Conservation (phyloP, 306 rosid species). For the Trifolium subterraneum region DNA sequence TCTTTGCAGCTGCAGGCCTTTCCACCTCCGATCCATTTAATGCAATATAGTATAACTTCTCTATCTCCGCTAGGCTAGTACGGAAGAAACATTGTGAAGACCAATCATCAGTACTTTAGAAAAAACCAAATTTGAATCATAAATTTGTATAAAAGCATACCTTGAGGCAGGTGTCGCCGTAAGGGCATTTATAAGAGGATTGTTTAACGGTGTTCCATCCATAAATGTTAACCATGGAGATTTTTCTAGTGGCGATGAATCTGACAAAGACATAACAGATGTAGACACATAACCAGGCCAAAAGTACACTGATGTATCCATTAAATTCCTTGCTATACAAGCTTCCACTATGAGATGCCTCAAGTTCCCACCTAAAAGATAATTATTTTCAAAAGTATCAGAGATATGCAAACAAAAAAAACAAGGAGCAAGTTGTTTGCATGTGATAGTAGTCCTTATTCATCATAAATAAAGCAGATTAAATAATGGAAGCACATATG, state of each 20-base stretch:
- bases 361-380: slow-evolving; percentile 74
- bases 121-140: slow-evolving; percentile 35
- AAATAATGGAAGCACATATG: slow-evolving; percentile 33
- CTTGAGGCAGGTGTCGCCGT: slow-evolving; percentile 72
- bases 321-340: slow-evolving; percentile 74
- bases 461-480: slow-evolving; percentile 21
- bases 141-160: slow-evolving; percentile 42
- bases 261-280: slow-evolving; percentile 51
- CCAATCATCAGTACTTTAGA: slow-evolving; percentile 40
- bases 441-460: slow-evolving; percentile 27
- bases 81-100: slow-evolving; percentile 44
- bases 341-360: slow-evolving; percentile 87
- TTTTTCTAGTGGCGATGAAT: slow-evolving; percentile 53
- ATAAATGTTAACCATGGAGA: slow-evolving; percentile 77
- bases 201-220: slow-evolving; percentile 74
- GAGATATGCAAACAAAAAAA: slow-evolving; percentile 18
- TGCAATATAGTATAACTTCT: slow-evolving; percentile 73
- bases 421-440: slow-evolving; percentile 26
- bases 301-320: slow-evolving; percentile 70
- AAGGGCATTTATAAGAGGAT: slow-evolving; percentile 59
- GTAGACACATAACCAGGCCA: slow-evolving; percentile 75
- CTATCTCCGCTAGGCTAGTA: slow-evolving; percentile 72
- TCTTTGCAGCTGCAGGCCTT: slow-evolving; percentile 72
- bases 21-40: slow-evolving; percentile 74
- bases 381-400: slow-evolving; percentile 42